Conservation (phyloP, 2,329 filamentous ascomycete species). For the Didymella arachidicola region DNA sequence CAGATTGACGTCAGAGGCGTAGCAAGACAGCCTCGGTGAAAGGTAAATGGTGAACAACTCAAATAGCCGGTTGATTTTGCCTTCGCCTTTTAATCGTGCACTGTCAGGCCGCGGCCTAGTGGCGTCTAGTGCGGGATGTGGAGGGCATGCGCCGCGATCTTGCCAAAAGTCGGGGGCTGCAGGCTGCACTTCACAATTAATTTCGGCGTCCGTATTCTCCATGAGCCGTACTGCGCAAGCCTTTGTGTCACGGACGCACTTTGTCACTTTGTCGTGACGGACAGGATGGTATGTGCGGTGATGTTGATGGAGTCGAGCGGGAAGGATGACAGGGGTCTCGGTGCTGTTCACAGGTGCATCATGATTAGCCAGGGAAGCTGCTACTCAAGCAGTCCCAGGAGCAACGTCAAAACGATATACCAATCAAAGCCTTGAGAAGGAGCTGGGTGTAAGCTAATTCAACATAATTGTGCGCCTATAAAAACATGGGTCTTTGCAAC, state of each 20-base stretch:
- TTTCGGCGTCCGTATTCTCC: constrained; percentile 4
- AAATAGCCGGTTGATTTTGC: background rate
- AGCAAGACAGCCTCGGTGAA: background rate
- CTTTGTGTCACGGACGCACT: background rate
- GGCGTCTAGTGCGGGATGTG: constrained; percentile 11
- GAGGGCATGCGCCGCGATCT: constrained; percentile 1
- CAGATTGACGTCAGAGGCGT: background rate
- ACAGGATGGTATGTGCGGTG: background rate
- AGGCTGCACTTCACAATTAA: background rate
- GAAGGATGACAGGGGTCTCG: background rate
- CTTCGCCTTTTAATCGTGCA: background rate
- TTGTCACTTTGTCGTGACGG: background rate
- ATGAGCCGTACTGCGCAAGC: background rate
- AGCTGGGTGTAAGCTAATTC: no score
- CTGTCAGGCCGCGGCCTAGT: constrained; percentile 1
- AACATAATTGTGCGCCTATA: no score
- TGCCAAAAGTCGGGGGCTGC: constrained; percentile 4
- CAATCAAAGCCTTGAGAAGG: background rate
- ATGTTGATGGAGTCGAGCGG: background rate
- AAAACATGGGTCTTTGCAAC: no score
- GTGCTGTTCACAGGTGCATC: background rate
- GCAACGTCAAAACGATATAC: background rate
- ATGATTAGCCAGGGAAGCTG: background rate
- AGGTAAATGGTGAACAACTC: background rate
- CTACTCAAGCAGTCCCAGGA: background rate